Base-by-base conservation (phyloP, 495 filamentous ascomycete species). In the Penicillium robsamsonii region DNA sequence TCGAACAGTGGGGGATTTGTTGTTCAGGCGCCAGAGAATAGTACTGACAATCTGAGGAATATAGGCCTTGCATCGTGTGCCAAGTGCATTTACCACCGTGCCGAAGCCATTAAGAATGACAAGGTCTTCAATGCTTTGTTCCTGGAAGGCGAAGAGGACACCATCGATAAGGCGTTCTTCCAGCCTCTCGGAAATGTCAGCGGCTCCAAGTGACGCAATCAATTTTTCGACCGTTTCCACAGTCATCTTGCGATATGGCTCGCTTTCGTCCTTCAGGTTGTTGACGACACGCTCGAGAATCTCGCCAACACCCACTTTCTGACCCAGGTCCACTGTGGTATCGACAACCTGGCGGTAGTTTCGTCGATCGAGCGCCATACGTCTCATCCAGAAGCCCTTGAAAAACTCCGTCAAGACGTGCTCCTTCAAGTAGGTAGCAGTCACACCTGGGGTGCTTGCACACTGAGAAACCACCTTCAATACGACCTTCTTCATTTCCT, bases 401-500 rank as follows among this genome's bases (percentile, higher is more conserved):
- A 99, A 97, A 72, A 97, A 99, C 56, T 97, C 93, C 48, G 87
- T 85, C 45, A 97, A 81, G 20, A 99, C 92, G 59, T 95, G 85
- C 66, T 97, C 92, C 73, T 96, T 97, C 25, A 99, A 81, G 66
- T 97, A 99, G 46, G 84, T 84, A 41, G 91, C 89, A 55, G 95
- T 97, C 12, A 99, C 94, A 74, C 95, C 95, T 64, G 92, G 87
- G 0, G 94, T 97, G 62, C 87, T 87, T 15, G 93, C 89, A 70
- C 94, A 97, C 67, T 97, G 95, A n/a, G 91, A 96, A 15, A 97
- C 86, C 35, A 97, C 95, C 73, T 97, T 97, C 37, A 97, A 74
- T 11, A 97, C 94, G 2, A 97, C 92, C 75, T 97, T 97, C 78
- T 99, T 99, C 95, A 99, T 99, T 72, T 99, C 95, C 69, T 99